Percentiles rank a stretch among this genome's conserved stretches.
These are phyloP conservation scores for Astrothelium subdiscretum DNA, from an alignment of 495 filamentous ascomycete genomes.

Conservation along the genomic window DNA sequence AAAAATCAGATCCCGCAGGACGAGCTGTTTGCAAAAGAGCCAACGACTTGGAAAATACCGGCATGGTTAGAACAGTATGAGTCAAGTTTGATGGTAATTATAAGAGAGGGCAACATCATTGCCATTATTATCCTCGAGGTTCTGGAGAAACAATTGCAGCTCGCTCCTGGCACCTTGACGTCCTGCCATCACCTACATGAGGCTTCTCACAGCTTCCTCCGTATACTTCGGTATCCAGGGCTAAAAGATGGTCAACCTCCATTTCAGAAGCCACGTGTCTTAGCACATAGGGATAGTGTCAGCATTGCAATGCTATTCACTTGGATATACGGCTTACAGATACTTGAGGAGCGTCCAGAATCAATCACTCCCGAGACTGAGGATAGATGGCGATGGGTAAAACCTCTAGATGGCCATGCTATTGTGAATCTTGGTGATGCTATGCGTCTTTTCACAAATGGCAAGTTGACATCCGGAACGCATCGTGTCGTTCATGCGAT, in stretches of 20 bases:
- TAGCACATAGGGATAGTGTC: background rate
- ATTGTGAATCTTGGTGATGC: conserved; percentile 35
- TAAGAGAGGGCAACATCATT: background rate
- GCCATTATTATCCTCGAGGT: background rate
- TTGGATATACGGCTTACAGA: conserved; percentile 46
- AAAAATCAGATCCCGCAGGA: background rate
- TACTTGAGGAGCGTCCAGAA: background rate
- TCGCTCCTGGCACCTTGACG: background rate
- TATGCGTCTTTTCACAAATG: conserved; percentile 29
- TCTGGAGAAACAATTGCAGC: background rate
- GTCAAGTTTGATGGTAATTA: background rate
- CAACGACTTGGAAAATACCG: background rate
- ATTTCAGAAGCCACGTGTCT: background rate
- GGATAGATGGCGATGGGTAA: conserved; percentile 28
- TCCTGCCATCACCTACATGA: background rate
- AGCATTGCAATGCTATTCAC: conserved; percentile 23
- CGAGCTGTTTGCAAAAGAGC: background rate
- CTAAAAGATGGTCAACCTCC: background rate
- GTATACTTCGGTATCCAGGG: background rate
- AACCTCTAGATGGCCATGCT: conserved; percentile 24
- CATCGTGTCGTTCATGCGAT: conserved; percentile 30
- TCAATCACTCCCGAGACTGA: conserved; percentile 31
- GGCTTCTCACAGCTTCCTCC: background rate
- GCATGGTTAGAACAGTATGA: background rate
- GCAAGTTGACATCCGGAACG: conserved; percentile 23